phyloP scores from a whole-genome alignment of 2,329 filamentous ascomycete genomes.

The Alternaria consortialis region DNA sequence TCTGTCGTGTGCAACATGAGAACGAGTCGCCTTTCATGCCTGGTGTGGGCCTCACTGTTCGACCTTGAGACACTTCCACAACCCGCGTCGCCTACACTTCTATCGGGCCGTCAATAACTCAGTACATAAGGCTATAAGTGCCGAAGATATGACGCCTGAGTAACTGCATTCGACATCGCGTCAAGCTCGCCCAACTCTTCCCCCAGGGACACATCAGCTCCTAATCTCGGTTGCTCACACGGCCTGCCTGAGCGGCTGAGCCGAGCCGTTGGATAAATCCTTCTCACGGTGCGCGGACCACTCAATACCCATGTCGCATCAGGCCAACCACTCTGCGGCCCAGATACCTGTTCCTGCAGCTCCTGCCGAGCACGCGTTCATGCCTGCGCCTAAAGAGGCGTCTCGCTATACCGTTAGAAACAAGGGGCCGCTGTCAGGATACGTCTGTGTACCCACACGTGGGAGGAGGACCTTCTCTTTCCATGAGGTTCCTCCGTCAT shows the following conservation, averaged over 20 bases:
- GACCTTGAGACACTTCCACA: not conserved
- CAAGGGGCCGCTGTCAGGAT: constrained; percentile 3
- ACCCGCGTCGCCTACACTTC: constrained; percentile 1
- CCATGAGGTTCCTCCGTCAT: constrained; percentile 7
- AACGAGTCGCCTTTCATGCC: constrained; percentile 6
- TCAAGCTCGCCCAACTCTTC: not conserved
- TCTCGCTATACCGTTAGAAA: not conserved
- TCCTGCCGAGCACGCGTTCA: constrained; percentile 12
- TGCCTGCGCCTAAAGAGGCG: constrained; percentile 1
- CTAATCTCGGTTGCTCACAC: constrained; percentile 13
- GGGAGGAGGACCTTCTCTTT: constrained; percentile 13
- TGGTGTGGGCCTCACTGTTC: not conserved
- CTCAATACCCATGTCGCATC: not conserved
- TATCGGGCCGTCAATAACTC: constrained; percentile 2
- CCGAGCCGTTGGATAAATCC: constrained; percentile 11
- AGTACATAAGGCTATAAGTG: constrained; percentile 3
- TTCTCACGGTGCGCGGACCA: not conserved
- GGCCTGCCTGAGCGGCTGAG: not conserved
- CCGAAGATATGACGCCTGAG: not conserved
- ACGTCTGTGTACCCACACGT: constrained; percentile 5
- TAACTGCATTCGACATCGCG: not conserved
- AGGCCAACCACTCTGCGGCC: constrained; percentile 7
- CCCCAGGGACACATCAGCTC: not conserved
- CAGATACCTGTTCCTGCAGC: constrained; percentile 16
- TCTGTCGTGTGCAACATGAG: not conserved